Percentiles rank a stretch among this genome's conserved stretches.
Evolutionary conservation across 805 yeast species (phyloP).

Genomic region (Brettanomyces custersianus): DNA sequence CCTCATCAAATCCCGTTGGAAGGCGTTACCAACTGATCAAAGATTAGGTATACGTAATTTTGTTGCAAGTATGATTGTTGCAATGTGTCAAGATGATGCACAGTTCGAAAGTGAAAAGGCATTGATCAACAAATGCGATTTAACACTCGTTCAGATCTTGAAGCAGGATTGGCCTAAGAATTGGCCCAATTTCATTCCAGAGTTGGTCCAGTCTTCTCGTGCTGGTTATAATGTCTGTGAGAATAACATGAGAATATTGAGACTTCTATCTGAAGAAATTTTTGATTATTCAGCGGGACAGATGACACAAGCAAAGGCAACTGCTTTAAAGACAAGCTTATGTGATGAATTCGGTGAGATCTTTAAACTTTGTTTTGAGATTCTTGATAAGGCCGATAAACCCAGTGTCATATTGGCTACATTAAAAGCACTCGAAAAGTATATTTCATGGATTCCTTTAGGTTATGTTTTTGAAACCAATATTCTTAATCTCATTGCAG

Average conservation of each 20-base stretch:
- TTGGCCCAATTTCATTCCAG: constrained; percentile 97
- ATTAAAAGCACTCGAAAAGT: constrained; percentile 69
- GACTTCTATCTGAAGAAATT: constrained; percentile 87
- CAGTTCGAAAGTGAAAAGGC: constrained; percentile 67
- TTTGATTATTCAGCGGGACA: constrained; percentile 94
- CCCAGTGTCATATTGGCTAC: constrained; percentile 81
- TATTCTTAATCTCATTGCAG: constrained; percentile 59
- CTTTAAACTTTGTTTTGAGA: constrained; percentile 87
- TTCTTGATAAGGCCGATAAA: constrained; percentile 80
- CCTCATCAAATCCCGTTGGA: constrained; percentile 89
- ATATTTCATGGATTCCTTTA: constrained; percentile 90
- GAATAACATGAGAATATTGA: constrained; percentile 90
- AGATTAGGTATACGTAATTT: constrained; percentile 90
- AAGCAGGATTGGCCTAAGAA: constrained; percentile 99
- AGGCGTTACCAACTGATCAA: constrained; percentile 79
- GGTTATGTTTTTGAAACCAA: constrained; percentile 87
- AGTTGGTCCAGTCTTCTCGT: constrained; percentile 75
- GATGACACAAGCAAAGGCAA: constrained; percentile 92
- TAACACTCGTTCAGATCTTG: constrained; percentile 86
- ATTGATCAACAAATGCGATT: constrained; percentile 84
- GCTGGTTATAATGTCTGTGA: constrained; percentile 91
- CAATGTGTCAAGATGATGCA: constrained; percentile 77
- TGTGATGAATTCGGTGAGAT: constrained; percentile 87
- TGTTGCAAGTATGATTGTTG: constrained; percentile 85
- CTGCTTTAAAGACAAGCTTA: constrained; percentile 73